Evolutionary conservation across 345 rosid genomes (phyloP), one percentile per base, ranked within the genome.

Genomic region (Eucalyptus virginea): DNA sequence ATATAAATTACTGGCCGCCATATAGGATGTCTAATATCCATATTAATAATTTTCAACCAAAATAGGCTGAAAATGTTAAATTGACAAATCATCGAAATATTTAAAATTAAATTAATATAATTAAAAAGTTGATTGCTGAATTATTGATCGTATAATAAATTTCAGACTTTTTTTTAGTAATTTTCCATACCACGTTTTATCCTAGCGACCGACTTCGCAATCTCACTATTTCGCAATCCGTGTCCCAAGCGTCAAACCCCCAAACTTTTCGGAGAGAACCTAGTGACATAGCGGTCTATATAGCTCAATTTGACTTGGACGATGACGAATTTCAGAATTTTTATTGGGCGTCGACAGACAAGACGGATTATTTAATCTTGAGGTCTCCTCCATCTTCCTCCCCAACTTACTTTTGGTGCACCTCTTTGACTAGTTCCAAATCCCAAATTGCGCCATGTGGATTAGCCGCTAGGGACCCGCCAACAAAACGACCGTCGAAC

Each of bases 1-100:
- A 21, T 21, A 54, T 19, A 54, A 54, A 54, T 21, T 54, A 54
- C 5, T 3, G 4, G 26, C 9, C 2, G 26, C 23, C 52, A 21
- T 5, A 21, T 54, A 19, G 9, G 24, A 54, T 2, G 1, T 3
- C 4, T 9, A 4, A 4, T 1, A 54, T 54, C 26, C 9, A 54
- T 0, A 7, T 54, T 54, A 54, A 9, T 23, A 21, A 21, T 54
- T 54, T 54, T 10, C 4, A 21, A 2, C 2, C 8, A 54, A 37
- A 54, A 54, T 54, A 8, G 24, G 58, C 9, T 0, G 24, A 9
- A 54, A 54, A 4, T 11, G 21, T 8, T 54, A 8, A 23, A 54
- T 3, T 54, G 26, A 54, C 26, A 21, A 54, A 19, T 54, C 10
- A 8, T 21, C 11, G 2, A 54, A 54, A 54, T 21, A 9, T 54